Base-by-base conservation (phyloP, 345 rosid genomes). In the Microthlaspi erraticum region DNA sequence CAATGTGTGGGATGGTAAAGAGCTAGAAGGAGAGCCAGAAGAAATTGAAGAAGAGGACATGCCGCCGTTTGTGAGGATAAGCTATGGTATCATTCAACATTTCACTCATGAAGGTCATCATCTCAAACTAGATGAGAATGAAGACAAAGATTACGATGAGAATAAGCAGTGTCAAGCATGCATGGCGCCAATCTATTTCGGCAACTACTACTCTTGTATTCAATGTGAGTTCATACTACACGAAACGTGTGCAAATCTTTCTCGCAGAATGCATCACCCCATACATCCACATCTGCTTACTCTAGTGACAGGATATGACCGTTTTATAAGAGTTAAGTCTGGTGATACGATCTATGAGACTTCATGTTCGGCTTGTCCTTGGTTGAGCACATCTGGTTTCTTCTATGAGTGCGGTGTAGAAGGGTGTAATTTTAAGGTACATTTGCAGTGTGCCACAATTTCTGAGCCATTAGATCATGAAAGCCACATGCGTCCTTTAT, bases 371-470 rank as follows among this genome's bases (percentile, higher is more conserved):
- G 52, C 12, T 17, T 48, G 52, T 48, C 1, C 2, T 51, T 1
- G 56, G 34, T 23, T 10, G 0, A 10, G 12, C 34, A 26, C 8
- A 20, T 4, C 17, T 52, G 16, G 57, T 52, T 52, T 52, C 18
- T 26, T 7, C 4, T 52, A 52, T 1, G 18, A 2, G 4, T 52
- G 57, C 0, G 10, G 17, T 29, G 13, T 29, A 13, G 10, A 13
- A 52, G 57, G n/a, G 6, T 52, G 57, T 29, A 0, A 5, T 11
- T 52, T 52, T 11, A 12, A 13, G 36, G 0, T 52, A 29, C 18
- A 52, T 3, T 17, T 52, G 57, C 57, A 52, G 37, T 52, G 57
- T 6, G 57, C 57, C 10, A 13, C 36, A 26, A 52, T 29, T 26
- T 12, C 37, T 1, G 57, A 52, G 18, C 36, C 37, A 23, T 13